A percentile compares a stretch with the other conserved stretches of the same genome.
These are phyloP conservation scores for Colletotrichum coccodes DNA, from an alignment of 2,329 filamentous ascomycete species.

Conservation along the genomic window DNA sequence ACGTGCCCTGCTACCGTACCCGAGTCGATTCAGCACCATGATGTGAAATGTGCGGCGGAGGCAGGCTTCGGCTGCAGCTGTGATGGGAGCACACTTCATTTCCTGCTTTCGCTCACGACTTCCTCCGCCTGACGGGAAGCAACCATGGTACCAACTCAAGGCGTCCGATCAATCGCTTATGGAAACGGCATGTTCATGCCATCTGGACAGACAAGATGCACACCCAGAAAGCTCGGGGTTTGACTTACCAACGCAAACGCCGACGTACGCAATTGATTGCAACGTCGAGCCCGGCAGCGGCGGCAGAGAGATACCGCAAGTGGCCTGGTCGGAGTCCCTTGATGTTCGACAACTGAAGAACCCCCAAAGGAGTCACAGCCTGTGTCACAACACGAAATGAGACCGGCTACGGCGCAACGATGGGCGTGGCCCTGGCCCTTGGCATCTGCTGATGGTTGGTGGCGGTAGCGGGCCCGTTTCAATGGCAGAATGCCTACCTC, in stretches of 20 bases:
- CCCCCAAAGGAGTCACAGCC: not conserved
- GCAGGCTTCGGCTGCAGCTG: not conserved
- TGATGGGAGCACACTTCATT: not conserved
- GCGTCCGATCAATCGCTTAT: not conserved
- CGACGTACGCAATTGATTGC: not conserved
- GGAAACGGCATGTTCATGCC: not conserved
- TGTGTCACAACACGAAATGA: not conserved
- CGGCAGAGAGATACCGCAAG: not conserved
- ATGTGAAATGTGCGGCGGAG: not conserved
- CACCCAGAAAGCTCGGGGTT: not conserved
- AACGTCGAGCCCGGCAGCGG: not conserved
- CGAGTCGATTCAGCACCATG: not conserved
- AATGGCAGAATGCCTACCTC: conserved; percentile 4
- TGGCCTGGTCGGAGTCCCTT: not conserved
- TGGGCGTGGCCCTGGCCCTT: not conserved
- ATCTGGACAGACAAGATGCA: not conserved
- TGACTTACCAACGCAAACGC: not conserved
- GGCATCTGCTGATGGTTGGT: not conserved
- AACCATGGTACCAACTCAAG: not conserved
- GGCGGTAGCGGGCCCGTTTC: not conserved
- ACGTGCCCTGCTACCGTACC: conserved; percentile 16
- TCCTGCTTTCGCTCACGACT: not conserved
- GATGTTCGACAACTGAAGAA: not conserved
- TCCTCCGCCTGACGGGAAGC: not conserved
- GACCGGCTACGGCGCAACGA: not conserved